Evolutionary conservation across 2,329 filamentous ascomycete species (phyloP).

Genomic region (Aspergillus arachidicola): DNA sequence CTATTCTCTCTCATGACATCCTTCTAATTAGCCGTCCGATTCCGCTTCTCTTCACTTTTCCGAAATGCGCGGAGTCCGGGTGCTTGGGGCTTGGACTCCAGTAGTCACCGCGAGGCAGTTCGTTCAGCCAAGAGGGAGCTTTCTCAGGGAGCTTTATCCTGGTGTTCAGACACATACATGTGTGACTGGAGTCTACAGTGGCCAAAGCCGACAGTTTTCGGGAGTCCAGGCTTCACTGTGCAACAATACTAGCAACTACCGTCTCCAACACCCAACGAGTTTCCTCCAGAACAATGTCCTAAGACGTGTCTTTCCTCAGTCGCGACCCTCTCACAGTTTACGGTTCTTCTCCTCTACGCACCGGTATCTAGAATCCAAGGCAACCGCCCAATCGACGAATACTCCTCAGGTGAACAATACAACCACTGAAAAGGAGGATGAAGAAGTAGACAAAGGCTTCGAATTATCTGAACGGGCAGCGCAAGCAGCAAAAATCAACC

Average conservation of each 20-base stretch:
- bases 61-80: constrained; percentile 47
- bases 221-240: constrained; percentile 24
- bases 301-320: constrained; percentile 16
- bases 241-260: constrained; percentile 17
- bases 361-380: constrained; percentile 30
- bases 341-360: constrained; percentile 33
- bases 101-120: constrained; percentile 31
- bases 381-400: constrained; percentile 20
- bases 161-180: constrained; percentile 6
- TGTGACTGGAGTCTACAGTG: constrained; percentile 12
- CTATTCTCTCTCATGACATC: constrained; percentile 27
- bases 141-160: constrained; percentile 23
- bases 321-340: constrained; percentile 22
- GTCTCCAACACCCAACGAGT: constrained; percentile 19
- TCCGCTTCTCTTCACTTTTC: constrained; percentile 25
- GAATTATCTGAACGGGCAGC: constrained; percentile 79
- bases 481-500: constrained; percentile 84
- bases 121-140: constrained; percentile 21
- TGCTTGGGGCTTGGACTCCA: constrained; percentile 39
- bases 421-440: constrained; percentile 45
- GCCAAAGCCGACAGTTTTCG: constrained; percentile 26
- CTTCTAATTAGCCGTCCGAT: constrained; percentile 26
- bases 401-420: constrained; percentile 29
- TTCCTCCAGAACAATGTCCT: constrained; percentile 19
- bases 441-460: constrained; percentile 65